Evolutionary conservation across 768 basidiomycete genomes (phyloP).

Genomic region (Cystofilobasidium macerans): DNA sequence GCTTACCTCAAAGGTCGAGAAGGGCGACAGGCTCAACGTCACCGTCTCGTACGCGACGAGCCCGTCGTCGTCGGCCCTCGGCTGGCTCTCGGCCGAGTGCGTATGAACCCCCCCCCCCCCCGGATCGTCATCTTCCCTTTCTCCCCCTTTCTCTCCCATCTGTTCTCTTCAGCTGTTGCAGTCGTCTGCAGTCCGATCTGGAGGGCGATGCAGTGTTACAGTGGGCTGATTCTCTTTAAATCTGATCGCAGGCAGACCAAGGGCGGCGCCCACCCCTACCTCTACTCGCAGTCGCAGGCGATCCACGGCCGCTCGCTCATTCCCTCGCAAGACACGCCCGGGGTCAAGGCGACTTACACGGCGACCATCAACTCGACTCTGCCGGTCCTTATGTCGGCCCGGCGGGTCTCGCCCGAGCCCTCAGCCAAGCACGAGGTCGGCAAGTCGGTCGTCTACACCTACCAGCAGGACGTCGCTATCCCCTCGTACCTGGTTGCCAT

Average conservation of each 20-base stretch:
- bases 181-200: too few species aligned
- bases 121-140: slow-evolving; percentile 35
- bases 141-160: neutral
- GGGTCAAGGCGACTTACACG: slow-evolving; percentile 81
- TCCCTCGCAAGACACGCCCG: slow-evolving; percentile 78
- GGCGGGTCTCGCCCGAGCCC: slow-evolving; percentile 62
- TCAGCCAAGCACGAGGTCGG: slow-evolving; percentile 33
- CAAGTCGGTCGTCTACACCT: slow-evolving; percentile 19
- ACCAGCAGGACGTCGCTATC: slow-evolving; percentile 61
- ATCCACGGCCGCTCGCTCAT: slow-evolving; percentile 72
- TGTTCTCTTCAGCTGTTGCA: too few species aligned
- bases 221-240: slow-evolving; percentile 4
- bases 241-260: slow-evolving; percentile 72
- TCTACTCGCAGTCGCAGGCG: slow-evolving; percentile 89
- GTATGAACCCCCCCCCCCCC: too few species aligned
- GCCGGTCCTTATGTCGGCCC: slow-evolving; percentile 75
- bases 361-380: slow-evolving; percentile 66
- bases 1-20: slow-evolving; percentile 42
- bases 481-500: slow-evolving; percentile 89
- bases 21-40: slow-evolving; percentile 44
- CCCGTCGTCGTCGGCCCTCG: slow-evolving; percentile 59
- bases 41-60: slow-evolving; percentile 63
- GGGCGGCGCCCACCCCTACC: slow-evolving; percentile 68
- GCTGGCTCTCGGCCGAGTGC: slow-evolving; percentile 81
- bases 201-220: neutral